Percentiles rank a stretch among this genome's conserved stretches.
phyloP scores from a whole-genome alignment of 805 yeast species.

The Clavispora vitiphila region DNA sequence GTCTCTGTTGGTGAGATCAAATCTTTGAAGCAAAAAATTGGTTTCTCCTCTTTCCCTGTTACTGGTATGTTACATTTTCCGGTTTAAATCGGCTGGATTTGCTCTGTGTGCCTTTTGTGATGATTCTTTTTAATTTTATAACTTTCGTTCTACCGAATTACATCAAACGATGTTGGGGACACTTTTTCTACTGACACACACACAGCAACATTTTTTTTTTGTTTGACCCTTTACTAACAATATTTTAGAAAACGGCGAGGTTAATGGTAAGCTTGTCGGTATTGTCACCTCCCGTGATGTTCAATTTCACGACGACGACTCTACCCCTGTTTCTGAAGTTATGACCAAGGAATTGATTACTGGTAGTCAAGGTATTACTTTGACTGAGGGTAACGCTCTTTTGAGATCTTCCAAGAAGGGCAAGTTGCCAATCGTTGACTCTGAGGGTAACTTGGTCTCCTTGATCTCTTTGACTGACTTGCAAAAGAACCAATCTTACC shows the following conservation, averaged over 20 bases:
- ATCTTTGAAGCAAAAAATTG: slow-evolving; percentile 62
- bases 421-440: slow-evolving; percentile 90
- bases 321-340: slow-evolving; percentile 60
- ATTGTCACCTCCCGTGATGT: slow-evolving; percentile 95
- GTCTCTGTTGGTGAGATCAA: slow-evolving; percentile 78
- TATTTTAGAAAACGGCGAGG: slow-evolving; percentile 70
- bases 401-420: slow-evolving; percentile 94
- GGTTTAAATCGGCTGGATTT: not conserved
- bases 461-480: slow-evolving; percentile 93
- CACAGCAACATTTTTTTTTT: not conserved
- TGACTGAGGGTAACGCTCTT: slow-evolving; percentile 83
- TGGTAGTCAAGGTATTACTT: slow-evolving; percentile 75
- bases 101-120: slow-evolving; percentile 31
- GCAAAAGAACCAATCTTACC: slow-evolving; percentile 91
- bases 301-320: slow-evolving; percentile 81
- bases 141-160: slow-evolving; percentile 99
- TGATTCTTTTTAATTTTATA: slow-evolving; percentile 52
- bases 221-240: slow-evolving; percentile 9
- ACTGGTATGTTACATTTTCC: slow-evolving; percentile 74
- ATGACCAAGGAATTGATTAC: slow-evolving; percentile 90
- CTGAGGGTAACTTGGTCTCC: slow-evolving; percentile 69
- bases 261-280: slow-evolving; percentile 89
- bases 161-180: slow-evolving; percentile 98
- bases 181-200: slow-evolving; percentile 29
- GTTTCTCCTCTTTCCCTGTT: slow-evolving; percentile 98